Percentiles rank a stretch among this genome's conserved stretches.
phyloP scores from a whole-genome alignment of 306 rosid genomes.

The Albizia julibrissin region DNA sequence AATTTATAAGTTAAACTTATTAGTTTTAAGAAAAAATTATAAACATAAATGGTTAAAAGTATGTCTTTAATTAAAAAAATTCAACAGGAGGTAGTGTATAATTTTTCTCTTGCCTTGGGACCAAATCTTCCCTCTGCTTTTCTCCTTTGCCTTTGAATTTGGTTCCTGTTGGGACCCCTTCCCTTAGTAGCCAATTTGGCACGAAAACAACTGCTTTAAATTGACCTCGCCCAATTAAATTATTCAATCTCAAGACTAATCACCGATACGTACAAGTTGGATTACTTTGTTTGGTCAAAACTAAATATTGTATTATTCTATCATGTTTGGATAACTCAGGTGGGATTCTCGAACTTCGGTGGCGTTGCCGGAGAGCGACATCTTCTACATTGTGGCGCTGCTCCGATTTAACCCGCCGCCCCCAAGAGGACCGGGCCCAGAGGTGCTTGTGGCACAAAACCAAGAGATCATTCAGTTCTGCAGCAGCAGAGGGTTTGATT shows the following conservation, averaged over 20 bases:
- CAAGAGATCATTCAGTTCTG: conserved; percentile 61
- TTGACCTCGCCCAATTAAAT: conserved; percentile 29
- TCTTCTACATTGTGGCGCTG: conserved; percentile 84
- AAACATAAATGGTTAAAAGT: no score
- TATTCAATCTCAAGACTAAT: not conserved
- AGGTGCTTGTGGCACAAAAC: conserved; percentile 65
- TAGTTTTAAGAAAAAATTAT: no score
- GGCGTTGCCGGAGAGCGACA: conserved; percentile 73
- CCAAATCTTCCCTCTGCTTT: conserved; percentile 28
- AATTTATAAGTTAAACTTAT: no score
- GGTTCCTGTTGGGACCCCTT: conserved; percentile 36
- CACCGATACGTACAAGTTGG: not conserved
- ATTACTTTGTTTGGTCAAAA: not conserved
- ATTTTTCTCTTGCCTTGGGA: conserved; percentile 19
- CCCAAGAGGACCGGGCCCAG: conserved; percentile 53
- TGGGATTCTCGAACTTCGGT: conserved; percentile 89
- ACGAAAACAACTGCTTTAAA: conserved; percentile 30
- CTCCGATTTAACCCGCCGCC: conserved; percentile 67
- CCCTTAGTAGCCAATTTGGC: conserved; percentile 8
- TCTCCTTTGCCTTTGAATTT: conserved; percentile 34
- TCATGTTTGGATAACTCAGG: conserved; percentile 42
- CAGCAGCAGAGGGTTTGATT: conserved; percentile 52
- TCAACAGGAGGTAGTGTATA: not conserved
- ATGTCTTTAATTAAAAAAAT: no score
- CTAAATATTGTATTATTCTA: not conserved